These are phyloP conservation scores for Prosopis cineraria DNA, from an alignment of 306 rosid genomes.

Conservation along the genomic window DNA sequence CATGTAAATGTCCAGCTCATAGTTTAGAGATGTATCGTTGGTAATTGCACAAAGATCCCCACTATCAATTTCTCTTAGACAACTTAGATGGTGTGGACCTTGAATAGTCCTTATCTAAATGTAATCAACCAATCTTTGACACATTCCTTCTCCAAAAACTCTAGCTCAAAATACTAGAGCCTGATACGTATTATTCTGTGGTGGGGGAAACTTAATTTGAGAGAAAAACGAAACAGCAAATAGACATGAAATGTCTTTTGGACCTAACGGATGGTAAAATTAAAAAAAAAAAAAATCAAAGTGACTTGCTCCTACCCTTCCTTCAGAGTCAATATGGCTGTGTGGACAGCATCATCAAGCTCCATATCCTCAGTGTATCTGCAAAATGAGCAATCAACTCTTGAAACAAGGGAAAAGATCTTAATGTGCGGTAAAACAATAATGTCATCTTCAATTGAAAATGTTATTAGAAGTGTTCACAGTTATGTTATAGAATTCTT, in stretches of 20 bases:
- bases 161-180: background rate
- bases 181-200: background rate
- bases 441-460: background rate
- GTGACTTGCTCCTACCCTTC: conserved; percentile 69
- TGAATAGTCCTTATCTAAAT: background rate
- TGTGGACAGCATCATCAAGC: conserved; percentile 96
- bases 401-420: background rate
- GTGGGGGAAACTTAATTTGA: background rate
- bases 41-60: background rate
- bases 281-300: background rate
- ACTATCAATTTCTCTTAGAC: background rate
- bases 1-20: background rate
- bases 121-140: conserved; percentile 17
- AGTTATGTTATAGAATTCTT: background rate
- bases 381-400: conserved; percentile 26
- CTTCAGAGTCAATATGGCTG: conserved; percentile 94
- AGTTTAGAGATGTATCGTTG: background rate
- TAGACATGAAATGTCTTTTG: background rate
- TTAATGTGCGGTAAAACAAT: background rate
- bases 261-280: conserved; percentile 9
- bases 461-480: background rate
- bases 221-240: conserved; percentile 19
- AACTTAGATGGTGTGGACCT: conserved; percentile 8
- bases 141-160: conserved; percentile 24
- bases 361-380: conserved; percentile 98